Evolutionary conservation across 2,329 filamentous ascomycete genomes (phyloP).

Genomic region (Pseudogymnoascus sp.): DNA sequence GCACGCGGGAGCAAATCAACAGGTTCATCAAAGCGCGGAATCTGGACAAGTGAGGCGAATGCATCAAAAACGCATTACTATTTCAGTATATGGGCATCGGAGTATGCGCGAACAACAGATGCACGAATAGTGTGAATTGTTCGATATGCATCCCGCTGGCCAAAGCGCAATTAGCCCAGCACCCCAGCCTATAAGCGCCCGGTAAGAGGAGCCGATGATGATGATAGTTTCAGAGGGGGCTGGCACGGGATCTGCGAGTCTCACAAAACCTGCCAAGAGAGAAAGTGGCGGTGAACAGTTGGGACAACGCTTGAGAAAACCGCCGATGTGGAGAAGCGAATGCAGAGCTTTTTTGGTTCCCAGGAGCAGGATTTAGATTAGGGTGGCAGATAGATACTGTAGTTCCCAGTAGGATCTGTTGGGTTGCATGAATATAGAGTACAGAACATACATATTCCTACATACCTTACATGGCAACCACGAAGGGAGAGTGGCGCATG

Average conservation of each 20-base stretch:
- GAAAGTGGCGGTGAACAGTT: not conserved
- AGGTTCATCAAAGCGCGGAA: slow-evolving; percentile 30
- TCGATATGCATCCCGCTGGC: not conserved
- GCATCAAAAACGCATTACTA: not conserved
- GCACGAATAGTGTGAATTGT: not conserved
- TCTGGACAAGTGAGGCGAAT: slow-evolving; percentile 20
- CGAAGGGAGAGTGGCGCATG: not conserved
- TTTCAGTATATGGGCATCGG: not conserved
- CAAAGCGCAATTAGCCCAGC: not conserved
- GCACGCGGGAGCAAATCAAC: slow-evolving; percentile 29
- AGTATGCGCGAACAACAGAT: not conserved
- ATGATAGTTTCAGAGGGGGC: slow-evolving; percentile 1
- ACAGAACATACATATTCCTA: not conserved
- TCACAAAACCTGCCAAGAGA: not conserved
- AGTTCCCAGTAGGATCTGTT: not conserved
- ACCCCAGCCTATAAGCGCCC: not conserved
- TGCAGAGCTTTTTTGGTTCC: not conserved
- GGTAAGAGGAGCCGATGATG: not conserved
- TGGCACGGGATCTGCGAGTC: not conserved
- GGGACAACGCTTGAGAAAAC: not conserved
- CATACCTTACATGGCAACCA: not conserved
- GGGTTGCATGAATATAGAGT: not conserved
- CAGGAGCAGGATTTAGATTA: not conserved
- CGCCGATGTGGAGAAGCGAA: not conserved
- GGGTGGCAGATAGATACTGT: not conserved